Evolutionary conservation across 805 yeast genomes (phyloP).

Genomic region (Candida maris): DNA sequence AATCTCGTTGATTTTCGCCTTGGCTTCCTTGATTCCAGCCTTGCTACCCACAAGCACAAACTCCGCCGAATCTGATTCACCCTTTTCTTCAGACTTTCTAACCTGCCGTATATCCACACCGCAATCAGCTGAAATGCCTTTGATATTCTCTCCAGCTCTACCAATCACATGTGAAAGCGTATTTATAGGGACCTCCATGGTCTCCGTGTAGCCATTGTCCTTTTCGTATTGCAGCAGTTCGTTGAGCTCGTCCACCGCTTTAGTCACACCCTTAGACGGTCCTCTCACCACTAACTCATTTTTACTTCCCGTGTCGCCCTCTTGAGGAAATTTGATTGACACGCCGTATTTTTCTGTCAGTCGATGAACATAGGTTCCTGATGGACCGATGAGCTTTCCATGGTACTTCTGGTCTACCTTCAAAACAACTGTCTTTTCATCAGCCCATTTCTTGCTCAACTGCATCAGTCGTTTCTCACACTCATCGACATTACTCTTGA

Average conservation of each 20-base stretch:
- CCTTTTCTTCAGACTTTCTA: constrained; percentile 39
- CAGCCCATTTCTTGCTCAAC: constrained; percentile 74
- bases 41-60: constrained; percentile 77
- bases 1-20: constrained; percentile 55
- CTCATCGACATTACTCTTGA: constrained; percentile 71
- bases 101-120: constrained; percentile 54
- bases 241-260: constrained; percentile 77
- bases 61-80: constrained; percentile 43
- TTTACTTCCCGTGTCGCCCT: constrained; percentile 40
- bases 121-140: constrained; percentile 68
- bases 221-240: constrained; percentile 83
- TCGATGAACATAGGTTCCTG: constrained; percentile 76
- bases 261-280: constrained; percentile 83
- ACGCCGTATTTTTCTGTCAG: constrained; percentile 87
- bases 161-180: constrained; percentile 89
- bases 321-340: constrained; percentile 68
- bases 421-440: constrained; percentile 64
- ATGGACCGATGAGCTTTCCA: constrained; percentile 76
- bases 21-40: constrained; percentile 70
- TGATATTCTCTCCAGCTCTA: constrained; percentile 78
- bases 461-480: constrained; percentile 57
- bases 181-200: constrained; percentile 62
- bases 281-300: constrained; percentile 76
- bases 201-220: constrained; percentile 71
- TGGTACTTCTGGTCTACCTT: constrained; percentile 76